phyloP scores from a whole-genome alignment of 352 stramenopile genomes.

The Phytophthora ohioensis region DNA sequence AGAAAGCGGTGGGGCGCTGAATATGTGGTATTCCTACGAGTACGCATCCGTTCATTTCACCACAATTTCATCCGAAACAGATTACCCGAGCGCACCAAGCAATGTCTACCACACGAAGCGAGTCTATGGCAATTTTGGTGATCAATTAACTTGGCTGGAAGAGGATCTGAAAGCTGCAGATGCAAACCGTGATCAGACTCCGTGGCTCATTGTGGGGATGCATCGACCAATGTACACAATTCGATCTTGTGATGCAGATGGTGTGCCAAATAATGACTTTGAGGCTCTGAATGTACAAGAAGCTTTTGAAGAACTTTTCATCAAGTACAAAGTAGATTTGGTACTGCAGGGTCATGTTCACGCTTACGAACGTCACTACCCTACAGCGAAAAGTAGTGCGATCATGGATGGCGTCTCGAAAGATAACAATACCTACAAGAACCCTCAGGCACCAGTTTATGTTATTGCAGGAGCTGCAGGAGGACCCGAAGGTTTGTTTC shows the following conservation, averaged over 20 bases:
- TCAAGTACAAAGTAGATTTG: constrained; percentile 73
- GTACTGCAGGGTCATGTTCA: constrained; percentile 61
- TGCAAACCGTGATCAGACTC: constrained; percentile 50
- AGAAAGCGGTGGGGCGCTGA: constrained; percentile 43
- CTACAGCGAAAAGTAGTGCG: constrained; percentile 44
- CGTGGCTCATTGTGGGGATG: constrained; percentile 65
- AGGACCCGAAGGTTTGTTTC: constrained; percentile 39
- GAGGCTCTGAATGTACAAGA: constrained; percentile 44
- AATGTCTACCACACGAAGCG: constrained; percentile 47
- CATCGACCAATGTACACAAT: constrained; percentile 64
- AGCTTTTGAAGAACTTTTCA: constrained; percentile 66
- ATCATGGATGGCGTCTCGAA: constrained; percentile 55
- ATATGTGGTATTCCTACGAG: constrained; percentile 61
- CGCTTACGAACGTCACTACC: constrained; percentile 60
- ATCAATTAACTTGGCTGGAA: constrained; percentile 65
- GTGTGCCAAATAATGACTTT: constrained; percentile 23
- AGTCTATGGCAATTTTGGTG: constrained; percentile 46
- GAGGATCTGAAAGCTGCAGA: constrained; percentile 58
- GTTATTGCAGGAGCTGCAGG: constrained; percentile 52
- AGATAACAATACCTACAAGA: constrained; percentile 48
- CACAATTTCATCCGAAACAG: constrained; percentile 73
- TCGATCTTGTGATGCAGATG: constrained; percentile 32
- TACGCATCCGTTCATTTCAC: constrained; percentile 72
- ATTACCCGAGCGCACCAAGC: constrained; percentile 44
- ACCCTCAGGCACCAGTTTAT: constrained; percentile 60